Evolutionary conservation across 2,329 filamentous ascomycete genomes (phyloP), one percentile per base, ranked within the genome.

Genomic region (Ophiostoma novo-ulmi): DNA sequence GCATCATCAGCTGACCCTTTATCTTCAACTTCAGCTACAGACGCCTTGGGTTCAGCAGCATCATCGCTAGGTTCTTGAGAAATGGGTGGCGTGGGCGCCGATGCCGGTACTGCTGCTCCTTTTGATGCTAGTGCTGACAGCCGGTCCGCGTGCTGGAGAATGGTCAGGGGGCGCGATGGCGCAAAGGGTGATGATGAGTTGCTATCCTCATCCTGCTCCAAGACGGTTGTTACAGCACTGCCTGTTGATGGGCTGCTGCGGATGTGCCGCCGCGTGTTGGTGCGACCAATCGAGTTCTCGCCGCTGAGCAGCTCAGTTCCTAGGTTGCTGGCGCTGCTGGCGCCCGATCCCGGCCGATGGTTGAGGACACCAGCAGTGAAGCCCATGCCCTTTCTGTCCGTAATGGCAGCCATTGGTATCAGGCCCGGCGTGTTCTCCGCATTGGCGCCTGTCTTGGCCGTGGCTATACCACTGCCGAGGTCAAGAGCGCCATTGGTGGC

Each of bases 221-320:
- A 85, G 17, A 97, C 93, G 0, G 92, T 95, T 1, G 89, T 88
- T 26, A 97, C 91, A 5, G 89, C 86, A 69, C 89, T 92, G 67
- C 91, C 90, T 17, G 91, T 90, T 17, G 91, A 94, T 35, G 91
- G 91, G 74, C 89, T 94, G 78, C 92, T 91, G 75, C 92, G 85
- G 74, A 88, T 89, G 78, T 97, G 93, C 73, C 93, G 86, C 77
- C 94, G 89, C 6, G 92, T 94, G 76, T 92, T 96, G 69, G 90
- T 88, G 74, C 84, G 83, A 69, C 87, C 74, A 78, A 87, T 73
- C 78, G 87, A 76, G 79, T 87, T 79, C 74, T 87, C 80, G 72
- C 79, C 77, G 72, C 76, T 71, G 67, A 74, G 73, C 6, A 70
- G 44, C n/a, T 71, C 71, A 13, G 63, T 14, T 4, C 69, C 69